Evolutionary conservation across 495 filamentous ascomycete species (phyloP), one percentile per base, ranked within the genome.

Genomic region (Penicillium crystallinum): DNA sequence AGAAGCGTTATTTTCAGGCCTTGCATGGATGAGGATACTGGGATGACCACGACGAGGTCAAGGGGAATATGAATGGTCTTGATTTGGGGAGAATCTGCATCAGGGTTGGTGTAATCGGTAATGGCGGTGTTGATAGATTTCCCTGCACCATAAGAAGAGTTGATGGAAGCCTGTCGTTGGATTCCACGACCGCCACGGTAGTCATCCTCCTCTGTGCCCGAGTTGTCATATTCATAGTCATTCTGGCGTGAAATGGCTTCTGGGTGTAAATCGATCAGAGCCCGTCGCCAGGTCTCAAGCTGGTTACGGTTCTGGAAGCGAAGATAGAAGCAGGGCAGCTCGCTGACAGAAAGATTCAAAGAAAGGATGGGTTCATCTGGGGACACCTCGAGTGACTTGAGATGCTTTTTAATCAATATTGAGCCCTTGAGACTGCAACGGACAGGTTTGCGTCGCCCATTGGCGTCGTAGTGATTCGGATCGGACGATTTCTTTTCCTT

Each of bases 1-100:
- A 99, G 81, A 0, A 99, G 79, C 42, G 88, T 95, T 57, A 99
- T 97, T 71, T 99, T 99, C 42, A 99, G 79, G 6, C 95, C 93
- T 69, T 97, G 93, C 93, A 97, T 99, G 0, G 93, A 99, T 6
- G 95, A 96, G 9, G 93, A 96, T 10, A 97, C 90, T 0, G 93
- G 93, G 41, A 99, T 93, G 30, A 99, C 93, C 7, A 97, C 89
- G 2, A 99, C 92, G 36, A 99, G 83, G 64, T 99, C 93, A 30
- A 97, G 79, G 14, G 93, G 95, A 36, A 97, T 90, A 65, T 97
- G 93, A 49, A 95, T 65, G 1, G 88, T 81, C 4, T 79, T 72
- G 10, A 78, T 72, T 14, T 87, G 60, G 42, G 81, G 79, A 4
- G 73, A 71, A 3, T 78, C 73, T 27, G 55, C 40, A 41, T 76